Evolutionary conservation across 805 yeast genomes (phyloP), one percentile per base, ranked within the genome.

Genomic region (Candida broadrunensis): DNA sequence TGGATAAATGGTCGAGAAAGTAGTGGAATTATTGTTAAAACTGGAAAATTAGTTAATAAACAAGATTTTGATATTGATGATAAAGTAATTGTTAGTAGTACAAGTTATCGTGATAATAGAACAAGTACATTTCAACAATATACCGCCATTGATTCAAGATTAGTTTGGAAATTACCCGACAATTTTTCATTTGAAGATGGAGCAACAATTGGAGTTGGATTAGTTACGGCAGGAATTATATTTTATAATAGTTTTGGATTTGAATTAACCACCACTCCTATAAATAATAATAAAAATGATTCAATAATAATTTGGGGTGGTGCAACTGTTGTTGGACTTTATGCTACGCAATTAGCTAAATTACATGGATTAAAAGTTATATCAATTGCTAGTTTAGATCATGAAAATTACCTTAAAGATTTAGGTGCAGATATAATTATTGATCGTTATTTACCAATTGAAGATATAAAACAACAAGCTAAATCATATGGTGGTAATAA

Each of bases 1-100:
- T 73, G 78, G 78, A 58, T 73, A 36, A 73, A 71, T 49, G 78
- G 78, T 13, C 55, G 78, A 27, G 78, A 73, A 47, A 58, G 70
- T 34, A 61, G 72, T 18, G 78, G 78, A 1, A 40, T 58, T 6
- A 63, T 73, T 3, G 62, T 60, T 6, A 54, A 61, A 26, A 39
- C 50, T 6, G 75, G 77, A 21, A 43, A 24, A 3, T 55, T 56
- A 25, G 74, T 70, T 5, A 52, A 24, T 1, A 5, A n/a, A 6
- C 21, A 34, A 7, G 45, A 50, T 7, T 51, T 68, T 19, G 42
- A 55, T 1, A 29, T 57, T 11, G 69, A 68, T 6, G 66, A 68
- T 31, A 57, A 61, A 33, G 77, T 73, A 0, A 66, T 73, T 35
- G 50, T 72, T 25, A 72, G 70, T 15, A 68, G 75, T 33, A 73